Evolutionary conservation across 2,329 filamentous ascomycete genomes (phyloP).

Genomic region (Zasmidium citrigriseum): DNA sequence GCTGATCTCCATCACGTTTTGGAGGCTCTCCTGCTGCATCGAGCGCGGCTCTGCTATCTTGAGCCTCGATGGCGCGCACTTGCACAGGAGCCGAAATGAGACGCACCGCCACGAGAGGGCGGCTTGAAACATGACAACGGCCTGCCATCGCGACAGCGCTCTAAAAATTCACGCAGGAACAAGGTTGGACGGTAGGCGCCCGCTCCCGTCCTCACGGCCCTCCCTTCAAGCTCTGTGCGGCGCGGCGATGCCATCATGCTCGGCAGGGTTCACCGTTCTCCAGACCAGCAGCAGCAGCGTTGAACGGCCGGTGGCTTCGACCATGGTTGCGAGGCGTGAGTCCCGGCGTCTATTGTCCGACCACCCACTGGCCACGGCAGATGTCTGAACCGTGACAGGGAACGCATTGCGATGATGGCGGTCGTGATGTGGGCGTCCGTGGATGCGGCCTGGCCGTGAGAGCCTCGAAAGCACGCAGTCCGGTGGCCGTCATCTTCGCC

Average conservation of each 20-base stretch:
- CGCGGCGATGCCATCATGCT: background rate
- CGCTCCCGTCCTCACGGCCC: background rate
- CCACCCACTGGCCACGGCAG: background rate
- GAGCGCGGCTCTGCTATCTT: background rate
- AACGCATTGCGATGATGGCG: background rate
- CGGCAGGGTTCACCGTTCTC: background rate
- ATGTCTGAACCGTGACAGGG: background rate
- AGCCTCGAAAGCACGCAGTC: background rate
- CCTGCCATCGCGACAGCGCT: background rate
- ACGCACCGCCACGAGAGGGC: constrained; percentile 2
- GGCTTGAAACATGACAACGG: constrained; percentile 1
- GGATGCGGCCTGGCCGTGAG: background rate
- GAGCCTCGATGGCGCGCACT: background rate
- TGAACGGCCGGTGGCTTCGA: background rate
- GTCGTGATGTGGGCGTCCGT: background rate
- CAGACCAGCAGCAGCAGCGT: background rate
- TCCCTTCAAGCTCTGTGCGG: too few species aligned
- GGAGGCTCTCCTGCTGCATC: constrained; percentile 2
- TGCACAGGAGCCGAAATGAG: constrained; percentile 11
- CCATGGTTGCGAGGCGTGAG: background rate
- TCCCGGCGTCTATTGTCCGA: background rate
- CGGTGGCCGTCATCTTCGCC: background rate
- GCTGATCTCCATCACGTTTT: constrained; percentile 3
- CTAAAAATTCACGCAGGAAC: constrained; percentile 6
- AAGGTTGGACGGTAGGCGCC: constrained; percentile 1